Evolutionary conservation across 108 stramenopile genomes (phyloP).

Genomic region (Discostella pseudostelligera): DNA sequence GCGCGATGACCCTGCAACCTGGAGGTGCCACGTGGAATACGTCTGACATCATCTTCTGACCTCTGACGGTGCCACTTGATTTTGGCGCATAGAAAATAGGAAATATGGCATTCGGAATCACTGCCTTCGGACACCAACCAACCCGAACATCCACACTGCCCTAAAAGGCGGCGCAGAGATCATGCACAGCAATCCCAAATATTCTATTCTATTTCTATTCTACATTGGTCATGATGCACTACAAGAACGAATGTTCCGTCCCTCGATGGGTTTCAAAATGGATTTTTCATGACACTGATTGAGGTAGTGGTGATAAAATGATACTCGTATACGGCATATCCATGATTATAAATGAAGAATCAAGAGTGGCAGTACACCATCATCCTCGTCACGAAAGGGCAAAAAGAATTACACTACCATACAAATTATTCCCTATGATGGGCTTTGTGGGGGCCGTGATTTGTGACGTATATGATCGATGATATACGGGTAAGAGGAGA

Average conservation of each 20-base stretch:
- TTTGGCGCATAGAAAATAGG: too few relatives aligned
- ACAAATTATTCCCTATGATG: constrained; percentile 46
- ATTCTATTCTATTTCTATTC: constrained; percentile 28
- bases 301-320: constrained; percentile 45
- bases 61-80: too few relatives aligned
- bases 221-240: constrained; percentile 47
- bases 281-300: constrained; percentile 45
- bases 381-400: background rate
- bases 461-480: constrained; percentile 23
- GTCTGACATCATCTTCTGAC: too few relatives aligned
- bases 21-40: too few relatives aligned
- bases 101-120: too few relatives aligned
- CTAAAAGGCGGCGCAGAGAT: too few relatives aligned
- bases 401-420: background rate
- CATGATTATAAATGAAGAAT: constrained; percentile 2
- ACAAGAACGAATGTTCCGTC: constrained; percentile 47
- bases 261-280: constrained; percentile 34
- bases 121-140: too few relatives aligned
- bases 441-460: constrained; percentile 32
- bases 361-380: background rate
- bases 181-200: background rate
- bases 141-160: too few relatives aligned
- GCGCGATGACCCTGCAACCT: too few relatives aligned
- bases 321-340: constrained; percentile 19
- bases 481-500: constrained; percentile 17